These are phyloP conservation scores for Peniophora sp. DNA, from an alignment of 1,284 basidiomycete species.

Conservation along the genomic window DNA sequence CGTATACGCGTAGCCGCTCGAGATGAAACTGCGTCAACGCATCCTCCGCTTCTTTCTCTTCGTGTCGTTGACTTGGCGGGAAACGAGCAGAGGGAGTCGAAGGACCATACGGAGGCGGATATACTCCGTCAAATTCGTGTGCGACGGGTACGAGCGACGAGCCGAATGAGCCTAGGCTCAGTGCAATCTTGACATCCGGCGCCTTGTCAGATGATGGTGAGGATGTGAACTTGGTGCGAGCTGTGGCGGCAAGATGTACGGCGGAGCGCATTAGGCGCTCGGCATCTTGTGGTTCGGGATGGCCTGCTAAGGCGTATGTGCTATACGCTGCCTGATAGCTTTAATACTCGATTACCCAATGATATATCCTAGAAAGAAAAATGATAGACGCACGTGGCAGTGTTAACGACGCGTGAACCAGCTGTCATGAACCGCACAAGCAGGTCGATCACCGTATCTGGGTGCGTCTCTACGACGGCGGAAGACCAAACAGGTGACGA, in stretches of 20 bases:
- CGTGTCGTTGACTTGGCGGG: constrained; percentile 17
- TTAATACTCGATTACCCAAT: no score
- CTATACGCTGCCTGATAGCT: constrained; percentile 60
- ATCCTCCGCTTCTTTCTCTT: constrained; percentile 31
- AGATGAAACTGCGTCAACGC: constrained; percentile 64
- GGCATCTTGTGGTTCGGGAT: constrained; percentile 32
- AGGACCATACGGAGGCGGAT: constrained; percentile 72
- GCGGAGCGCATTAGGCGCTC: constrained; percentile 44
- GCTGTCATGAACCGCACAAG: constrained; percentile 56
- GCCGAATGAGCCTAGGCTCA: constrained; percentile 73
- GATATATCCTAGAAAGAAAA: neutral
- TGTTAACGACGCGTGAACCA: constrained; percentile 52
- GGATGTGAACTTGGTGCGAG: constrained; percentile 27
- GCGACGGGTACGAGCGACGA: constrained; percentile 51
- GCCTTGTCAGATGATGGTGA: constrained; percentile 11
- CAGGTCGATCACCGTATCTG: constrained; percentile 42
- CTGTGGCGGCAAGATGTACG: constrained; percentile 43
- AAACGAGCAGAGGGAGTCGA: constrained; percentile 17
- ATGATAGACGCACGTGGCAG: constrained; percentile 49
- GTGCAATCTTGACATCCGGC: constrained; percentile 35
- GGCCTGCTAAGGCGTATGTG: constrained; percentile 49
- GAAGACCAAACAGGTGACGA: constrained; percentile 65
- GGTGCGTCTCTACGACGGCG: constrained; percentile 43
- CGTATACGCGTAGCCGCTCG: constrained; percentile 52
- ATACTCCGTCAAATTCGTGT: constrained; percentile 70